A percentile compares a stretch with the other conserved stretches of the same genome.
These are phyloP conservation scores for Aspergillus diversus DNA, from an alignment of 495 filamentous ascomycete genomes.

Conservation along the genomic window DNA sequence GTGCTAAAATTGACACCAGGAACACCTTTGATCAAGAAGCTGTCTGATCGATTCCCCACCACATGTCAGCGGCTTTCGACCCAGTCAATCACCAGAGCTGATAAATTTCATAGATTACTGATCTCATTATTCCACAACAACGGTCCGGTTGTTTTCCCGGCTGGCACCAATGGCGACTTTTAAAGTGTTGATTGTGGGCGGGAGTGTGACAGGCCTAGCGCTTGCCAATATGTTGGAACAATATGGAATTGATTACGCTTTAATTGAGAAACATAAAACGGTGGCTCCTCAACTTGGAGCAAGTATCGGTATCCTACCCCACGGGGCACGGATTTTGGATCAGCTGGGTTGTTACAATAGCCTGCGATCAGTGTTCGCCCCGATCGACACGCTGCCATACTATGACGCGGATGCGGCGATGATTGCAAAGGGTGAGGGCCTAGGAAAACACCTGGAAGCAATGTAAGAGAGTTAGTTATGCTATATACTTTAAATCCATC, in stretches of 20 bases:
- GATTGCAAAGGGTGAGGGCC: background rate
- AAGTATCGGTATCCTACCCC: slow-evolving; percentile 37
- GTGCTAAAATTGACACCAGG: too few relatives aligned
- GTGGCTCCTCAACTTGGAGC: slow-evolving; percentile 47
- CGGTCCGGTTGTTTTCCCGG: too few relatives aligned
- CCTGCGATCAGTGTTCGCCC: background rate
- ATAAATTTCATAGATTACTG: too few relatives aligned
- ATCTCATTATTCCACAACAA: too few relatives aligned
- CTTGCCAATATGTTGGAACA: slow-evolving; percentile 32
- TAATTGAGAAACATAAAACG: slow-evolving; percentile 48
- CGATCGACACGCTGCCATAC: background rate
- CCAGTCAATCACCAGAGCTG: too few relatives aligned
- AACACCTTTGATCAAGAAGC: too few relatives aligned
- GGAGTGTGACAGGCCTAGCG: background rate
- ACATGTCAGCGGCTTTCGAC: too few relatives aligned
- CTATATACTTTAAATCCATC: background rate
- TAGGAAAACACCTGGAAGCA: slow-evolving; percentile 4
- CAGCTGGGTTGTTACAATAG: slow-evolving; percentile 49
- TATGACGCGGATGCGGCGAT: background rate
- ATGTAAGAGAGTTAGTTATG: slow-evolving; percentile 1
- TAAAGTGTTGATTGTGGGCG: background rate
- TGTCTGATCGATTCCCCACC: too few relatives aligned
- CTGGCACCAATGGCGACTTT: background rate
- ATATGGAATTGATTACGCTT: slow-evolving; percentile 51
- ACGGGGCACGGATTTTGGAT: slow-evolving; percentile 49